Conservation (phyloP, 2,329 filamentous ascomycete genomes). For the Xylariaceae sp. region DNA sequence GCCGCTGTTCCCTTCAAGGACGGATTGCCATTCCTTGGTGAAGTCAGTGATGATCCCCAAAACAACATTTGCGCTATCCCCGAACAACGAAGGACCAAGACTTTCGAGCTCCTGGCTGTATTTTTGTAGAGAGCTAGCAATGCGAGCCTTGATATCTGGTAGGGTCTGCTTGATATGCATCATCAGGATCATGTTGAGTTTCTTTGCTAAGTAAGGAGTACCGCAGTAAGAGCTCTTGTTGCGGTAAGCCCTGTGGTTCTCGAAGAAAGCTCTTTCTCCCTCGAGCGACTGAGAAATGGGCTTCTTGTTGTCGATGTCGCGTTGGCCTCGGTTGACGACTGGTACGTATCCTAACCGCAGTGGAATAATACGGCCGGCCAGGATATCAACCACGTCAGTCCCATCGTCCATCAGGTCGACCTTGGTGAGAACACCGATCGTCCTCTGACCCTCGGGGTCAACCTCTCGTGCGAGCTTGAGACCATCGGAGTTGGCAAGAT, state of each 20-base stretch:
- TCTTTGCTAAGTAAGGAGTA: conserved; percentile 92
- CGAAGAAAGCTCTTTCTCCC: conserved; percentile 94
- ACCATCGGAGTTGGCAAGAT: conserved; percentile 97
- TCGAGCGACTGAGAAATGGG: conserved; percentile 87
- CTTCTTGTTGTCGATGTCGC: conserved; percentile 98
- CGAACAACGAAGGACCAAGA: conserved; percentile 89
- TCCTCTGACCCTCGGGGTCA: conserved; percentile 93
- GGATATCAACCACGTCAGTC: conserved; percentile 96
- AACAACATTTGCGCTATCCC: conserved; percentile 93
- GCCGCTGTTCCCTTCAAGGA: conserved; percentile 93
- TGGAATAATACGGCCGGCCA: conserved; percentile 95
- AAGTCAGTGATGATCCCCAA: conserved; percentile 99
- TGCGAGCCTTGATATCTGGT: conserved; percentile 96
- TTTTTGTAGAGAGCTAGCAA: conserved; percentile 89
- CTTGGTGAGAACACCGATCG: conserved; percentile 97
- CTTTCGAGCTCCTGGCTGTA: conserved; percentile 77
- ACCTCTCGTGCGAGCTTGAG: conserved; percentile 95
- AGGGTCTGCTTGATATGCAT: conserved; percentile 99
- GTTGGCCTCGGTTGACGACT: conserved; percentile 94
- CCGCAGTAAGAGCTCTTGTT: conserved; percentile 99
- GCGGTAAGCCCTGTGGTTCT: conserved; percentile 96
- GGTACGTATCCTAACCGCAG: conserved; percentile 92
- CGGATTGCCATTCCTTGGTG: conserved; percentile 93
- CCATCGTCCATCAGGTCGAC: conserved; percentile 99
- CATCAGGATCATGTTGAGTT: conserved; percentile 98